Evolutionary conservation across 345 rosid genomes (phyloP).

Genomic region (Rhodamnia rubescens): DNA sequence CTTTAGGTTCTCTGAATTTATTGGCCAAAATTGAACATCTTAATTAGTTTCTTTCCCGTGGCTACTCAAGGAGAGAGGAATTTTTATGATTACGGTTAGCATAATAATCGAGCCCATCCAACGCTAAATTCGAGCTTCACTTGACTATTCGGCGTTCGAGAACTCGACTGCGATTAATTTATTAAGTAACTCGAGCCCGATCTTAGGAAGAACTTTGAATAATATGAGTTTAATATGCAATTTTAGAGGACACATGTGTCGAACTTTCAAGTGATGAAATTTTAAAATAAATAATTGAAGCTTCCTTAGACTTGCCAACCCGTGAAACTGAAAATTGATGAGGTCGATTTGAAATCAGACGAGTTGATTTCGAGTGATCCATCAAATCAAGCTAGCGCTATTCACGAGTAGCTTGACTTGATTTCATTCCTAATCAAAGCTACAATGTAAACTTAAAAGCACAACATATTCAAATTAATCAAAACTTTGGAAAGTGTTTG

Average conservation of each 20-base stretch:
- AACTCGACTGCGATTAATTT: not conserved
- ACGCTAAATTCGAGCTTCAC: not conserved
- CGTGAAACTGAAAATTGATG: not conserved
- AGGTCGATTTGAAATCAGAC: not conserved
- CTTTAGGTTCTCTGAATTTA: not conserved
- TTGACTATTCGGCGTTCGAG: not conserved
- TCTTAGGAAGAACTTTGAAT: not conserved
- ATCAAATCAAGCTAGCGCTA: not conserved
- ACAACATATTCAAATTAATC: not conserved
- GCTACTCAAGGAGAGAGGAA: not conserved
- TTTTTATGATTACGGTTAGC: not conserved
- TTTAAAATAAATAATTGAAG: not conserved
- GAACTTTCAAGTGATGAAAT: not conserved
- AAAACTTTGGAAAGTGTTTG: not conserved
- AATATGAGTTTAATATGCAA: not conserved
- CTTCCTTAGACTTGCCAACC: not conserved
- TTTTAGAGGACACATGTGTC: not conserved
- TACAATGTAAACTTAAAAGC: not conserved
- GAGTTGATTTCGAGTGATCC: not conserved
- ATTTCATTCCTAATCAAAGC: not conserved
- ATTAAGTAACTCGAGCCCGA: not conserved
- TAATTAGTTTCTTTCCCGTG: not conserved
- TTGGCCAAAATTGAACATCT: not conserved
- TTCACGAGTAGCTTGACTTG: too few species aligned
- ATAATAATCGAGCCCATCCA: not conserved